Percentiles rank a stretch among this genome's conserved stretches.
phyloP scores from a whole-genome alignment of 148 eudicot species.

The Fagopyrum homotropicum region DNA sequence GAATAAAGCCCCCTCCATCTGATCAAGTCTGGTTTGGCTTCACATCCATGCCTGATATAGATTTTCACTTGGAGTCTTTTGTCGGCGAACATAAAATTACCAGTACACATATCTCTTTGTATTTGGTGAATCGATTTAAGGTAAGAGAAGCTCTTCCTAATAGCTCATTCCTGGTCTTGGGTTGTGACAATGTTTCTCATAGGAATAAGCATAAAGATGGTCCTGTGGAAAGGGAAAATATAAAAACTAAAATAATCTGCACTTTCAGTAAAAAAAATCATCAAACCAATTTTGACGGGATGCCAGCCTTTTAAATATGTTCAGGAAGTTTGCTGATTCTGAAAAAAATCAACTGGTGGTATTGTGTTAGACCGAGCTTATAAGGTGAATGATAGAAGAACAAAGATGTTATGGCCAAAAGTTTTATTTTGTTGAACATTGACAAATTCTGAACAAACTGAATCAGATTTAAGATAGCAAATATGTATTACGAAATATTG shows the following conservation, averaged over 20 bases:
- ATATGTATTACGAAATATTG: not conserved
- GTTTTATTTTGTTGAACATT: not conserved
- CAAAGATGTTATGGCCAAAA: not conserved
- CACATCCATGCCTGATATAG: constrained; percentile 80
- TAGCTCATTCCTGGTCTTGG: not conserved
- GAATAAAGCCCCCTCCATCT: constrained; percentile 90
- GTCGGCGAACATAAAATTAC: constrained; percentile 86
- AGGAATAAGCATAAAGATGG: not conserved
- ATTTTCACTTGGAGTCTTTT: constrained; percentile 69
- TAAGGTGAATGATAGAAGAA: not conserved
- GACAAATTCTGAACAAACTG: not conserved
- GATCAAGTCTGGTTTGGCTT: constrained; percentile 93
- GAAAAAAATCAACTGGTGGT: not conserved
- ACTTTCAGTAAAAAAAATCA: not conserved
- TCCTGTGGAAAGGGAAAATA: not conserved
- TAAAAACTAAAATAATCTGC: not conserved
- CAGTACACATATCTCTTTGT: constrained; percentile 59
- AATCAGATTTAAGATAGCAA: not conserved
- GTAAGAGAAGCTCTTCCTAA: constrained; percentile 27
- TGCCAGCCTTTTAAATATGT: not conserved
- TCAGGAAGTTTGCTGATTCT: not conserved
- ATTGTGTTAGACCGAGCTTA: not conserved
- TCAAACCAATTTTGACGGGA: not conserved
- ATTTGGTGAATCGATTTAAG: constrained; percentile 76
- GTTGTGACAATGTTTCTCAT: not conserved